A percentile compares a stretch with the other conserved stretches of the same genome.
Conservation (phyloP, 495 filamentous ascomycete genomes). For the Astrocystis sublimbata region DNA sequence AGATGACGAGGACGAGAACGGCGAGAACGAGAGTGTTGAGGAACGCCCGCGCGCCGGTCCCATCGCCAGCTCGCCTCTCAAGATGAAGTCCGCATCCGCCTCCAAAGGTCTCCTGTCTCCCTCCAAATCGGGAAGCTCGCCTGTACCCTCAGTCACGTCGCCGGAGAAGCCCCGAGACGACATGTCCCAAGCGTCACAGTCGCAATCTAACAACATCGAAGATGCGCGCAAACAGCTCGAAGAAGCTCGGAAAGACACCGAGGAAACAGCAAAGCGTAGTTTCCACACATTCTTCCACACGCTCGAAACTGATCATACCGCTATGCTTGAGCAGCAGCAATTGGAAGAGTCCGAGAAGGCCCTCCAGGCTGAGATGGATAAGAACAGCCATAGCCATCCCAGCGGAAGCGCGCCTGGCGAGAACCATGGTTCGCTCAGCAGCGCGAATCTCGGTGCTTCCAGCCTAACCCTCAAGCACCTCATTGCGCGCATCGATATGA, state of each 20-base stretch:
- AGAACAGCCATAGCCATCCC: constrained; percentile 51
- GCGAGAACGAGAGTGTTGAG: constrained; percentile 57
- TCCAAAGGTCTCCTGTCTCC: constrained; percentile 53
- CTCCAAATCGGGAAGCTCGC: constrained; percentile 60
- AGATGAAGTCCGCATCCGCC: constrained; percentile 58
- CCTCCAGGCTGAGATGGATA: constrained; percentile 90
- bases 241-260: constrained; percentile 88
- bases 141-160: constrained; percentile 54
- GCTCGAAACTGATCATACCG: constrained; percentile 88
- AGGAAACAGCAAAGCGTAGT: constrained; percentile 83
- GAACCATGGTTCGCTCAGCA: constrained; percentile 82
- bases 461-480: constrained; percentile 95
- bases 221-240: constrained; percentile 91
- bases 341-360: constrained; percentile 95
- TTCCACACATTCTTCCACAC: constrained; percentile 94
- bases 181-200: constrained; percentile 36
- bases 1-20: constrained; percentile 65
- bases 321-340: constrained; percentile 97
- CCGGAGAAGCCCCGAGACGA: constrained; percentile 50
- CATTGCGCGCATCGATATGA: constrained; percentile 90
- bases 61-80: constrained; percentile 55
- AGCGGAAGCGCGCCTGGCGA: constrained; percentile 50
- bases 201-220: constrained; percentile 67
- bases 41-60: constrained; percentile 38
- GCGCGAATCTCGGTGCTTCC: constrained; percentile 92